phyloP scores from a whole-genome alignment of 2,329 filamentous ascomycete genomes.

The Fusarium tuaranense region DNA sequence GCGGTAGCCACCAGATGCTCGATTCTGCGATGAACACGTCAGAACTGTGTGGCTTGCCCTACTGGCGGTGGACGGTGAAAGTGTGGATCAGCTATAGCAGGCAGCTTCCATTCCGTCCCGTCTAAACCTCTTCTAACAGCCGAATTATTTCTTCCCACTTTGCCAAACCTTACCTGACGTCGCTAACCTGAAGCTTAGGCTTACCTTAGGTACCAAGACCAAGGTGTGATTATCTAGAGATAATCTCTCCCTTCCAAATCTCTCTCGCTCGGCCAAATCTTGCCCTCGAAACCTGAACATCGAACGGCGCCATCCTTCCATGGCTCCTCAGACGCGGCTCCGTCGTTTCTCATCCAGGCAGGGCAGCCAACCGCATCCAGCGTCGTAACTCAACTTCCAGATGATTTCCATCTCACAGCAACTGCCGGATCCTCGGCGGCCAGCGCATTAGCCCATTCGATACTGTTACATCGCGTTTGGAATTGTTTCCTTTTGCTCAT shows the following conservation, averaged over 20 bases:
- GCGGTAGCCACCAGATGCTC: background rate
- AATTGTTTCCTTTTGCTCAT: conserved; percentile 22
- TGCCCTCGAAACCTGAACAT: conserved; percentile 13
- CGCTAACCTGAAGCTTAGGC: background rate
- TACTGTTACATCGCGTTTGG: conserved; percentile 36
- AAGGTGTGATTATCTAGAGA: background rate
- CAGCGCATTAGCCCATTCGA: conserved; percentile 36
- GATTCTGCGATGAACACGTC: conserved; percentile 40
- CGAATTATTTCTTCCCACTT: background rate
- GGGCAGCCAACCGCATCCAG: background rate
- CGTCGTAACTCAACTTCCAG: conserved; percentile 11
- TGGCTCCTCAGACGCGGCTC: conserved; percentile 5
- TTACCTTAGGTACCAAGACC: background rate
- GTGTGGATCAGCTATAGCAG: conserved; percentile 27
- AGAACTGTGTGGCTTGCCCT: conserved; percentile 19
- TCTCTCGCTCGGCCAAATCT: background rate
- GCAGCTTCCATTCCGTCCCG: conserved; percentile 9
- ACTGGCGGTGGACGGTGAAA: background rate
- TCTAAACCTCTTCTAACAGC: background rate
- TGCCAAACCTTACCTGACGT: background rate
- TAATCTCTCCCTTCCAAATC: background rate
- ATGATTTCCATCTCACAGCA: conserved; percentile 27
- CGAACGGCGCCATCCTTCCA: conserved; percentile 13
- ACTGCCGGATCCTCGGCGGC: conserved; percentile 37
- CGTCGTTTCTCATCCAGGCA: background rate